Evolutionary conservation across 2,329 filamentous ascomycete genomes (phyloP), one percentile per base, ranked within the genome.

Genomic region (Microascus cirrosus): DNA sequence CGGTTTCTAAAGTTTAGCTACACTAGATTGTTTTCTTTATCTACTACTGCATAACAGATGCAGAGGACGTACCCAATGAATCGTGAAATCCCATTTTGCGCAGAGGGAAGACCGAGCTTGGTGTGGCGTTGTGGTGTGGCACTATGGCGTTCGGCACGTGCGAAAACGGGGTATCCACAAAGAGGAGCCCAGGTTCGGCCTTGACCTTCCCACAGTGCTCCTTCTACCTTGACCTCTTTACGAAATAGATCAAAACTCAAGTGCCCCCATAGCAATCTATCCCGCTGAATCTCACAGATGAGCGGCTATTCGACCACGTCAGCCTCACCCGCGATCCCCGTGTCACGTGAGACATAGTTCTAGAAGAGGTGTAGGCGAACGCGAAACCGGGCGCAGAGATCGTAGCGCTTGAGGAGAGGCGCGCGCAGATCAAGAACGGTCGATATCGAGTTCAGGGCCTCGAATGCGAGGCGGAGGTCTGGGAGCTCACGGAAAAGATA

Each of bases 261-360:
- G n/a, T n/a, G n/a, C n/a, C n/a, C n/a, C n/a, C n/a, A n/a, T n/a
- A n/a, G n/a, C n/a, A n/a, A n/a, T n/a, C n/a, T n/a, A n/a, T n/a
- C n/a, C n/a, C n/a, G n/a, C n/a, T n/a, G n/a, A n/a, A n/a, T n/a
- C n/a, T n/a, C n/a, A n/a, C n/a, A n/a, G n/a, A n/a, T n/a, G n/a
- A n/a, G n/a, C 36, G 39, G 22, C 51, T 65, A 20, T 63, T 68
- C 53, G 55, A 58, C 20, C 56, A 66, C 57, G 59, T 68, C 4
- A 65, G 67, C 59, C 60, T 68, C 12, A 69, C 62, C 4, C 60
- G 59, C 15, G 63, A 69, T 61, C 66, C 64, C 59, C 60, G 62
- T 25, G 63, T 65, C 15, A 62, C 58, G n/a, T 57, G 55, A 52
- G 62, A 70, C 55, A 69, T 69, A 60, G 66, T 69, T 8, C 67